These are phyloP conservation scores for Otatea glauca DNA, from an alignment of 176 grass and related monocot species.

Conservation along the genomic window DNA sequence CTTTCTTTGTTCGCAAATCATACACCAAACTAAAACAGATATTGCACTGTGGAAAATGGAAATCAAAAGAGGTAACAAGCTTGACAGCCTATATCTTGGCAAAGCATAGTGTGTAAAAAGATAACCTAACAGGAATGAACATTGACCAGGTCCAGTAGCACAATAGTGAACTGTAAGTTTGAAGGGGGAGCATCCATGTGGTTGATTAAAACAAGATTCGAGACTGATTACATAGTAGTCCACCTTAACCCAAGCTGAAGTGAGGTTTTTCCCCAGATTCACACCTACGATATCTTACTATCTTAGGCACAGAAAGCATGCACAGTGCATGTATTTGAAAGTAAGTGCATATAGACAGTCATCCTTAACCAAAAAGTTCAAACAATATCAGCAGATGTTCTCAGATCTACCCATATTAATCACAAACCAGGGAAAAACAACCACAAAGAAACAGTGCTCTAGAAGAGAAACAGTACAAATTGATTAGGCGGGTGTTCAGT, in stretches of 20 bases:
- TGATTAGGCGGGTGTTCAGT: conserved; percentile 84
- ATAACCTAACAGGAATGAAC: neutral
- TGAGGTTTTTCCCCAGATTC: neutral
- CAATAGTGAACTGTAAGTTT: neutral
- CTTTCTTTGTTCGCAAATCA: neutral
- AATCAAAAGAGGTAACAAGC: neutral
- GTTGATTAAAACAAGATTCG: conserved; percentile 3
- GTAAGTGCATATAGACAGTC: neutral
- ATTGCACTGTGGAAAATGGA: neutral
- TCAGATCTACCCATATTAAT: conserved; percentile 5
- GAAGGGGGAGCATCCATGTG: conserved; percentile 3
- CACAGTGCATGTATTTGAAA: neutral
- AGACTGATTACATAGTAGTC: neutral
- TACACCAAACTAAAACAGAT: neutral
- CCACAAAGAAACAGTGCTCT: conserved; percentile 27
- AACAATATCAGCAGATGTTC: conserved; percentile 25
- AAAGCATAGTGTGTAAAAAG: neutral
- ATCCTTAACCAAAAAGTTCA: neutral
- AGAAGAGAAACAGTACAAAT: conserved; percentile 76
- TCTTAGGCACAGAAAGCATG: conserved; percentile 14
- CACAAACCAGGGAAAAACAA: conserved; percentile 17
- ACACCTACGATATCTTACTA: neutral
- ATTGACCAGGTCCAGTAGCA: neutral
- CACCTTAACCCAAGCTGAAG: neutral
- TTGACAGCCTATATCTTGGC: neutral